Conservation (phyloP, 2,329 filamentous ascomycete genomes). For the Xylariaceae sp. region DNA sequence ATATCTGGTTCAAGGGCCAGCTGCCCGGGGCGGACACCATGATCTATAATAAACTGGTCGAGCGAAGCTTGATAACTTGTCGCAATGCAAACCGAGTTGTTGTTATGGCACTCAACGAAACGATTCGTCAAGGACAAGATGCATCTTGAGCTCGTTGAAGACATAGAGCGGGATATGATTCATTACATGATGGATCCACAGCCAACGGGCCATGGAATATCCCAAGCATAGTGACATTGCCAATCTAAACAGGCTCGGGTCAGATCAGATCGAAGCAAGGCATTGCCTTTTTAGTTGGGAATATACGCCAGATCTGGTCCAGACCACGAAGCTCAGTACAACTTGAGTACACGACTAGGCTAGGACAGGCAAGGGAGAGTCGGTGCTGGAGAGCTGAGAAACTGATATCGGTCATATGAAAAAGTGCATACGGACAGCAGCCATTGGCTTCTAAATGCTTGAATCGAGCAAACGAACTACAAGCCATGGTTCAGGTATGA, state of each 20-base stretch:
- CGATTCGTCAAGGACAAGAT: conserved; percentile 32
- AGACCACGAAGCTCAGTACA: too few relatives aligned
- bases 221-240: background rate
- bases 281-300: background rate
- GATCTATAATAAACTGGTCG: conserved; percentile 46
- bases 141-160: conserved; percentile 23
- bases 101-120: conserved; percentile 44
- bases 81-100: conserved; percentile 47
- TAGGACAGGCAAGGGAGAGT: too few relatives aligned
- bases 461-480: too few relatives aligned
- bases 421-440: too few relatives aligned
- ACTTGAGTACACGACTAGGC: too few relatives aligned
- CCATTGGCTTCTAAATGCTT: too few relatives aligned
- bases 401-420: too few relatives aligned
- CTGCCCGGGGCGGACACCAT: conserved; percentile 48
- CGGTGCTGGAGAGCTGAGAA: too few relatives aligned
- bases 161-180: background rate
- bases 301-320: background rate
- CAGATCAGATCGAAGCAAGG: background rate
- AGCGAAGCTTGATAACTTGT: conserved; percentile 46
- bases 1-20: conserved; percentile 87
- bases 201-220: background rate
- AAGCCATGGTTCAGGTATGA: too few relatives aligned
- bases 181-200: background rate
- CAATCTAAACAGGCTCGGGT: background rate